Evolutionary conservation across 1,284 basidiomycete species (phyloP).

Genomic region (Ustilago xerochloae): DNA sequence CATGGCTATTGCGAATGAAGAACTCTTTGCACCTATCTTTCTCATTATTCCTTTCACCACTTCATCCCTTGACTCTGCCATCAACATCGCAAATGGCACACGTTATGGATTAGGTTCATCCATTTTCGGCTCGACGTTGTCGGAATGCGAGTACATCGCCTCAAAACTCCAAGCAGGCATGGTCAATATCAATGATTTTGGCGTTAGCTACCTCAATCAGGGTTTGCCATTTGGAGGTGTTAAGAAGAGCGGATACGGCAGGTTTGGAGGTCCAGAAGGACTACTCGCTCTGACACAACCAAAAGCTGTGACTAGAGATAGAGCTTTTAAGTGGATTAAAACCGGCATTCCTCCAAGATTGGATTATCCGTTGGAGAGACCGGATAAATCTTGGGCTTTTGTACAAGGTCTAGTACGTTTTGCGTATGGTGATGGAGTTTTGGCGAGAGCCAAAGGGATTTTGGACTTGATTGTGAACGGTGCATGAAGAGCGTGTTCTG

Average conservation of each 20-base stretch:
- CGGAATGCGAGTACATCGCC: slow-evolving; percentile 81
- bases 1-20: slow-evolving; percentile 64
- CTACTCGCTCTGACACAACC: slow-evolving; percentile 84
- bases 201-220: slow-evolving; percentile 89
- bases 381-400: slow-evolving; percentile 30
- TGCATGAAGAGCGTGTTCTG: not conserved
- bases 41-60: slow-evolving; percentile 70
- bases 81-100: slow-evolving; percentile 85
- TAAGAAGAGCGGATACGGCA: slow-evolving; percentile 71
- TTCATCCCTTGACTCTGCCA: slow-evolving; percentile 83
- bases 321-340: slow-evolving; percentile 82
- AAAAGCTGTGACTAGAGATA: slow-evolving; percentile 86
- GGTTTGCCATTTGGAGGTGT: slow-evolving; percentile 92
- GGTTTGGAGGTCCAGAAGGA: slow-evolving; percentile 81
- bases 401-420: slow-evolving; percentile 30
- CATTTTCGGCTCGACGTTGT: slow-evolving; percentile 87
- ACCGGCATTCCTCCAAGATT: slow-evolving; percentile 79
- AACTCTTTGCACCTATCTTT: slow-evolving; percentile 65
- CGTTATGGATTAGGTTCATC: slow-evolving; percentile 92
- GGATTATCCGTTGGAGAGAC: slow-evolving; percentile 64
- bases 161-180: slow-evolving; percentile 87
- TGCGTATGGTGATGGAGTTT: slow-evolving; percentile 23
- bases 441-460: slow-evolving; percentile 6
- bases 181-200: slow-evolving; percentile 91
- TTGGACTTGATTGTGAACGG: slow-evolving; percentile 19